These are phyloP conservation scores for Teratosphaeria epicoccoides DNA, from an alignment of 2,329 filamentous ascomycete genomes.

Conservation along the genomic window DNA sequence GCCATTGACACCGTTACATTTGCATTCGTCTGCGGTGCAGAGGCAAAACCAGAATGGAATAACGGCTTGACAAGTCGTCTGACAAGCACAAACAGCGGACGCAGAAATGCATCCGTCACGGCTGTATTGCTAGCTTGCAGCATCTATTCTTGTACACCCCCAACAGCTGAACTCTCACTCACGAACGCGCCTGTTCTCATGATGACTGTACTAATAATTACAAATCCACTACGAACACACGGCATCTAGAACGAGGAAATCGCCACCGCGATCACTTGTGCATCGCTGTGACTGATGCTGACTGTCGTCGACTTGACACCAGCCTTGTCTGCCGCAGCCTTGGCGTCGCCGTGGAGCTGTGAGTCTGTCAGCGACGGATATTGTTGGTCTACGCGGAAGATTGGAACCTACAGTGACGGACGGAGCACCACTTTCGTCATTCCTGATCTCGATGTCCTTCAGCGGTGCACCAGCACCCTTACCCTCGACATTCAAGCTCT, in stretches of 20 bases:
- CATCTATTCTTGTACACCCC: neutral
- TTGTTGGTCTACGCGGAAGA: neutral
- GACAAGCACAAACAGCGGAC: neutral
- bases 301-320: conserved; percentile 83
- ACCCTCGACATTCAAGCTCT: conserved; percentile 78
- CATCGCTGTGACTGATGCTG: conserved; percentile 92
- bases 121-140: neutral
- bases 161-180: neutral
- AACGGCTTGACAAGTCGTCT: too few species aligned
- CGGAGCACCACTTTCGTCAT: conserved; percentile 71
- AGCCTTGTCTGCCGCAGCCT: conserved; percentile 69
- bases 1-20: too few species aligned
- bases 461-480: conserved; percentile 80
- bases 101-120: neutral
- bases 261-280: conserved; percentile 87
- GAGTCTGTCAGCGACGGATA: neutral
- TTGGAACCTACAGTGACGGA: conserved; percentile 62
- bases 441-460: conserved; percentile 88
- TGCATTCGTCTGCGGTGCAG: too few species aligned
- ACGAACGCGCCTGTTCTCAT: neutral
- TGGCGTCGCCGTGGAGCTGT: conserved; percentile 77
- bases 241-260: conserved; percentile 24
- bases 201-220: neutral
- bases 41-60: too few species aligned
- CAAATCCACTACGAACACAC: neutral